Conservation (phyloP, 768 basidiomycete species). For the Wakefieldia striispora region DNA sequence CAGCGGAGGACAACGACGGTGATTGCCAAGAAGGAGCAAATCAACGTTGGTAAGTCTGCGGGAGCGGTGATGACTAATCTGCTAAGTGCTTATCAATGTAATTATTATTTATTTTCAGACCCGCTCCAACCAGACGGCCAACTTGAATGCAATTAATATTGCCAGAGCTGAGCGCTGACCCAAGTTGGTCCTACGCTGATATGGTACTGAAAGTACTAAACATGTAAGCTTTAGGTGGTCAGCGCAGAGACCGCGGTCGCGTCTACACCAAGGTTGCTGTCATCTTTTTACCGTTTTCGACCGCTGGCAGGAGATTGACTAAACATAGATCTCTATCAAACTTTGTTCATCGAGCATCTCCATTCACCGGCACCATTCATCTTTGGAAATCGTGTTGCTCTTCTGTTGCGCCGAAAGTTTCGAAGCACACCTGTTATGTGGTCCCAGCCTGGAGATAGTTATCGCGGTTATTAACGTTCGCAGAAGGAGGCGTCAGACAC, state of each 20-base stretch:
- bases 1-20: conserved; percentile 22
- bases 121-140: too few species aligned
- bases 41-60: conserved; percentile 16
- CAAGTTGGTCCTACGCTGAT: background rate
- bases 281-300: too few species aligned
- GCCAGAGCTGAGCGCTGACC: too few species aligned
- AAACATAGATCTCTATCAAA: background rate
- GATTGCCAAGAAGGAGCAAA: conserved; percentile 28
- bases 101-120: conserved; percentile 1
- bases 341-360: background rate
- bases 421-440: background rate
- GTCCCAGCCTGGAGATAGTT: too few species aligned
- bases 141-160: too few species aligned
- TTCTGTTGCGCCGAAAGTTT: background rate
- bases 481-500: conserved; percentile 22
- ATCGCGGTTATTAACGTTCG: too few species aligned
- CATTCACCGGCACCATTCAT: background rate
- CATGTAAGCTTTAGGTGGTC: background rate
- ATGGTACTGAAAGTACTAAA: conserved; percentile 5
- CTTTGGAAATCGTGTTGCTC: background rate
- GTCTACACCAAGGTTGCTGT: background rate
- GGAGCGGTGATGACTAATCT: conserved; percentile 27
- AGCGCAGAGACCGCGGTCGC: background rate
- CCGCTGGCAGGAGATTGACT: background rate
- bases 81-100: conserved; percentile 12